Evolutionary conservation across 2,329 filamentous ascomycete genomes (phyloP).

Genomic region (Diaporthe amygdali): DNA sequence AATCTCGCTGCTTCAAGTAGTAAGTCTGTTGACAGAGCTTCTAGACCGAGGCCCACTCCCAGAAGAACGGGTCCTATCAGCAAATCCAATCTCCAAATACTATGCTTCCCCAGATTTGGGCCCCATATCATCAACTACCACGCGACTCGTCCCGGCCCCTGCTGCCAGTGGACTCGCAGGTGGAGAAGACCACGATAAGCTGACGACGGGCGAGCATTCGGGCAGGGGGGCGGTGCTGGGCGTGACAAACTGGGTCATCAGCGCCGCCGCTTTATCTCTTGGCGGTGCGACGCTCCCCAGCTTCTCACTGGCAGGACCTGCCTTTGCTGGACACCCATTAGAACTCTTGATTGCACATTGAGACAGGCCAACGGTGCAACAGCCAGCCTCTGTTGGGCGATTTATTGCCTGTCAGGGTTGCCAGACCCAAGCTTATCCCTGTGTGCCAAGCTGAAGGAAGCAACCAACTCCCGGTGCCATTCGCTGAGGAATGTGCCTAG

Average conservation of each 20-base stretch:
- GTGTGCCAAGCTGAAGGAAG: conserved; percentile 15
- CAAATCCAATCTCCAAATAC: neutral
- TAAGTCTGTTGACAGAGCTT: neutral
- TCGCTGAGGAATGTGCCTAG: conserved; percentile 12
- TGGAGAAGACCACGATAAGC: conserved; percentile 15
- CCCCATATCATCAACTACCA: neutral
- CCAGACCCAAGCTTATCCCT: neutral
- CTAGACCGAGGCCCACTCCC: neutral
- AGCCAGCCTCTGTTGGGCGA: neutral
- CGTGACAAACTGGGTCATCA: conserved; percentile 12
- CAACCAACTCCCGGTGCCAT: neutral
- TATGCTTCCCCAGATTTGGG: neutral
- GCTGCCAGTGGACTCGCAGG: neutral
- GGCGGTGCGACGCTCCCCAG: conserved; percentile 3
- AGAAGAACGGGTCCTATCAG: neutral
- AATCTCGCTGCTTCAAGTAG: neutral
- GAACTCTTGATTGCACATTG: neutral
- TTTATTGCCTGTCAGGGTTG: conserved; percentile 4
- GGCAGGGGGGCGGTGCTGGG: neutral
- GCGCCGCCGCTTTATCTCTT: conserved; percentile 13
- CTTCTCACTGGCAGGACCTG: conserved; percentile 7
- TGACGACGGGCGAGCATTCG: neutral
- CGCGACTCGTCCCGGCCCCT: conserved; percentile 1
- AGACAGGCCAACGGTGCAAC: conserved; percentile 1
- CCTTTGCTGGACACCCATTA: neutral